Base-by-base conservation (phyloP, 2,329 filamentous ascomycete species). In the Sclerotinia minor region DNA sequence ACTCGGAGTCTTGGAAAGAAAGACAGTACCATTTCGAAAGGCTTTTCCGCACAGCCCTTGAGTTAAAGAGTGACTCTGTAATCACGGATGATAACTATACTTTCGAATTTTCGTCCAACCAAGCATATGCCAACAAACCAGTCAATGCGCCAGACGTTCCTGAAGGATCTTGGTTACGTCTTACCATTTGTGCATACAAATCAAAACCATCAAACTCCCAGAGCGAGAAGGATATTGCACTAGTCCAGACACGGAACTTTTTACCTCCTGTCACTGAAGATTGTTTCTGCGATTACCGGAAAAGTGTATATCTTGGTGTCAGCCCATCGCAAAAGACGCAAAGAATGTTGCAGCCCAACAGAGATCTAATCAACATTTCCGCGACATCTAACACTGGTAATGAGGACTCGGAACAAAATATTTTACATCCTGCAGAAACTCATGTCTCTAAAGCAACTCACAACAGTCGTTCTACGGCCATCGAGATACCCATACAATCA, bases 1-100 rank as follows among this genome's bases (percentile, higher is more conserved):
- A 66, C 7, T 11, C 44, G 15, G 41, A 64, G 29, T 38, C 55
- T 17, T 69, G 50, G 29, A 59, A 68, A 24, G 54, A 67, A 38
- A 55, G 69, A 32, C 29, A 29, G 0, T 65, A 60, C 50, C 69
- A 59, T n/a, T 68, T 69, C 17, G 52, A 24, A 9, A 57, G 52
- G 15, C n/a, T 72, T 32, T 72, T 71, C 35, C n/a, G 68, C 26
- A 35, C 55, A 47, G 69, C 70, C 15, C 49, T 72, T 32, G 19
- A 35, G 32, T 60, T 72, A 19, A 71, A 72, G 59, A 57, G 55
- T 7, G 21, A 49, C 9, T 69, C 69, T 15, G 53, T 68, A 21
- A 32, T 57, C 3, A 68, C 67, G 4, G 67, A 72, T 4, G 35
- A 64, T 24, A 58, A 17, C 1, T 72, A 67, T 44, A 35, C 9